Evolutionary conservation across 169 alveolate species (phyloP).

Genomic region (Neospora caninum): DNA sequence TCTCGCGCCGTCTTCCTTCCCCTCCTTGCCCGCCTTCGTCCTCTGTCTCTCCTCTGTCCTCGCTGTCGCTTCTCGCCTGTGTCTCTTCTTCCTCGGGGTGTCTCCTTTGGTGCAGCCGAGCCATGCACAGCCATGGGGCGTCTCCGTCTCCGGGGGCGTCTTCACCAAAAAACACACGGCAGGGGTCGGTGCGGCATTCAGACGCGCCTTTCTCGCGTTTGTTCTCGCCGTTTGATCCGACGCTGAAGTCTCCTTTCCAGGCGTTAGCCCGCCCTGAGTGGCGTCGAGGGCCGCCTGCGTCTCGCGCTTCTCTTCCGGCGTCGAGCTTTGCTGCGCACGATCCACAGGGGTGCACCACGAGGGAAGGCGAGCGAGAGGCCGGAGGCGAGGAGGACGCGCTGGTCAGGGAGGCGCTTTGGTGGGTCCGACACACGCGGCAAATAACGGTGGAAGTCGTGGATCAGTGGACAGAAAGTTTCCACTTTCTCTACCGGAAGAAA

Average conservation of each 20-base stretch:
- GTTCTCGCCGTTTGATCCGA: background rate
- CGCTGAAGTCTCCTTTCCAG: conserved; percentile 5
- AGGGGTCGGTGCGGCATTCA: background rate
- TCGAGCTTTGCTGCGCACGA: background rate
- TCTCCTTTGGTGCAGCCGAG: background rate
- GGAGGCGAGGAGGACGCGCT: conserved; percentile 1
- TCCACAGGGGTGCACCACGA: background rate
- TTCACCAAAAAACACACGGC: background rate
- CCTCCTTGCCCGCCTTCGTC: background rate
- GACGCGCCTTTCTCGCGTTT: background rate
- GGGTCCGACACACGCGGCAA: conserved; percentile 28
- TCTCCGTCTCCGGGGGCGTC: background rate
- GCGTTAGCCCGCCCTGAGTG: background rate
- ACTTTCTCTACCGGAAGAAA: conserved; percentile 17
- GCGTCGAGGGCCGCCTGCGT: background rate
- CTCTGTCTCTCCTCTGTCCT: background rate
- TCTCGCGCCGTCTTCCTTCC: background rate
- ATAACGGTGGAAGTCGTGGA: conserved; percentile 31
- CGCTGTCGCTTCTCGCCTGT: too few relatives aligned
- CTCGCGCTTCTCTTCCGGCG: background rate
- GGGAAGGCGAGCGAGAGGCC: background rate
- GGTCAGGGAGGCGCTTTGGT: background rate
- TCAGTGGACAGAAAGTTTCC: conserved; percentile 30
- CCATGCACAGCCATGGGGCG: background rate
- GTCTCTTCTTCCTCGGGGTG: background rate